Evolutionary conservation across 73 alveolate species (phyloP).

Genomic region (Paraurostyla sp.): DNA sequence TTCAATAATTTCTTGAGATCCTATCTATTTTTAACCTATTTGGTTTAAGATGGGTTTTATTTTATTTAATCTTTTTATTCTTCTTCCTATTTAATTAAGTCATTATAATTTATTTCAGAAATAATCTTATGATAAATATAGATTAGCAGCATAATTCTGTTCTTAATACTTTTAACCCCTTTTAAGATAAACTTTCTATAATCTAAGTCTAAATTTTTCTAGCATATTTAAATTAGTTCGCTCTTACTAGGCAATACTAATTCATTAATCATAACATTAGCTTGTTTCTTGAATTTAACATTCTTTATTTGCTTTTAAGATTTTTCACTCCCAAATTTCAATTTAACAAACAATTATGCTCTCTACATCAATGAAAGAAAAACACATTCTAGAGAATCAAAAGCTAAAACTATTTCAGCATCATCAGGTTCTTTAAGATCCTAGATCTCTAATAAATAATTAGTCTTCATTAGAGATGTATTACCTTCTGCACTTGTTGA

Average conservation of each 20-base stretch:
- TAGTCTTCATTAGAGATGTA: background rate
- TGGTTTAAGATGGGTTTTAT: too few relatives aligned
- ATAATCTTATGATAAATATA: slow-evolving; percentile 4
- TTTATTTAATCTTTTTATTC: background rate
- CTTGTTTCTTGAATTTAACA: background rate
- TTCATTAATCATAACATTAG: slow-evolving; percentile 13
- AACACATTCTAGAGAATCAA: background rate
- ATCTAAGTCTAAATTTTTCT: background rate
- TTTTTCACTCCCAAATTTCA: background rate
- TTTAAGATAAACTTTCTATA: background rate
- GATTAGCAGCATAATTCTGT: background rate
- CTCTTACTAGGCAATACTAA: background rate
- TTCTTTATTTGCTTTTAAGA: background rate
- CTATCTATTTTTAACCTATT: too few relatives aligned
- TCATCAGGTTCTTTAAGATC: background rate
- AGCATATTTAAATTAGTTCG: background rate
- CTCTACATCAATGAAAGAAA: background rate
- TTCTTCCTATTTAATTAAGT: background rate
- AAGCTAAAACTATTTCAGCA: background rate
- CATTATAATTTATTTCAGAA: background rate
- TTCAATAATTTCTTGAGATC: too few relatives aligned
- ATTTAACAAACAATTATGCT: slow-evolving; percentile 27
- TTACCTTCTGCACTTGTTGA: slow-evolving; percentile 47
- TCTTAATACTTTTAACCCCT: slow-evolving; percentile 37
- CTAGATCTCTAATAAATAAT: background rate